A percentile compares a stretch with the other conserved stretches of the same genome.
Evolutionary conservation across 2,329 filamentous ascomycete species (phyloP).

Genomic region (Colletotrichum sp.): DNA sequence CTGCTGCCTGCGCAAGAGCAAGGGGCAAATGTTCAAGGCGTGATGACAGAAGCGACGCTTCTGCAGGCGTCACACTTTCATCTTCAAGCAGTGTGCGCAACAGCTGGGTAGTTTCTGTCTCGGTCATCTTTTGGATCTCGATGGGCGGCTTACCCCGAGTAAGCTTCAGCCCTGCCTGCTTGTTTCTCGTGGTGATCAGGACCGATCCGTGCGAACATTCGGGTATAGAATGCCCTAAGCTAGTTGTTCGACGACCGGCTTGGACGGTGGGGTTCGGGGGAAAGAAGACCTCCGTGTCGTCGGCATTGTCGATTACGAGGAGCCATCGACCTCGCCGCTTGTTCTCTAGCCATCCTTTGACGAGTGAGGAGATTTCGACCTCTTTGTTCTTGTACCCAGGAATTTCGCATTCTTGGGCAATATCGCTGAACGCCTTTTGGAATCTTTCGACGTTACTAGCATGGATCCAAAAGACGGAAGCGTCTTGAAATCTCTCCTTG

Average conservation of each 20-base stretch:
- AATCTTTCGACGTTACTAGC: slow-evolving; percentile 34
- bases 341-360: slow-evolving; percentile 32
- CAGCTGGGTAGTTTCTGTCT: slow-evolving; percentile 28
- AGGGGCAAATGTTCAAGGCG: neutral
- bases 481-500: slow-evolving; percentile 18
- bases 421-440: slow-evolving; percentile 27
- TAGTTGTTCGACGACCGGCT: neutral
- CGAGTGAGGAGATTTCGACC: slow-evolving; percentile 25
- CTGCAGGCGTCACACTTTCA: neutral
- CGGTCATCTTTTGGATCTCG: slow-evolving; percentile 32
- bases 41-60: slow-evolving; percentile 23
- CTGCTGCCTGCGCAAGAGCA: neutral
- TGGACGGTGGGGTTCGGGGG: fast-evolving
- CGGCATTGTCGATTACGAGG: slow-evolving; percentile 25
- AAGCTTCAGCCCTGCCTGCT: slow-evolving; percentile 30
- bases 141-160: slow-evolving; percentile 24
- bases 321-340: slow-evolving; percentile 22
- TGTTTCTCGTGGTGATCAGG: slow-evolving; percentile 39
- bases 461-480: slow-evolving; percentile 39
- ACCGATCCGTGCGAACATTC: slow-evolving; percentile 32
- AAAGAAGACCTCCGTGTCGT: slow-evolving; percentile 17
- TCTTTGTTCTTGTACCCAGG: slow-evolving; percentile 17
- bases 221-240: slow-evolving; percentile 29
- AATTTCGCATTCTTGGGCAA: slow-evolving; percentile 29
- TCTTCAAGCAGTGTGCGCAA: slow-evolving; percentile 24